Percentiles rank a stretch among this genome's conserved stretches.
Conservation (phyloP, 1,139 yeast species). For the Wickerhamomyces sp. region DNA sequence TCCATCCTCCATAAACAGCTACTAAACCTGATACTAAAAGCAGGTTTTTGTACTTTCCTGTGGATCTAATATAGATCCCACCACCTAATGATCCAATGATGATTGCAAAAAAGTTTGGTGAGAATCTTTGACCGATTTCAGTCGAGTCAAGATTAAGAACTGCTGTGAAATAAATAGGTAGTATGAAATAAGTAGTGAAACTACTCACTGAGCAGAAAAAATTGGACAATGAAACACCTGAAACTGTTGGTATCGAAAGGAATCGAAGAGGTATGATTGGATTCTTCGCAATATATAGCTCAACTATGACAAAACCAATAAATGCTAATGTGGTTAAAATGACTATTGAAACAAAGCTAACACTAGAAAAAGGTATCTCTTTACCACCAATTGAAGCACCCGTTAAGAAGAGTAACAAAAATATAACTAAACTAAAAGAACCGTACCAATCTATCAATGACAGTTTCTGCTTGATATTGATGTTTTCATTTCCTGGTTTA, state of each 20-base stretch:
- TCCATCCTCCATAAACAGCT: conserved; percentile 42
- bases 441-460: conserved; percentile 72
- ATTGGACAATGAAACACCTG: conserved; percentile 62
- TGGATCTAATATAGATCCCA: conserved; percentile 62
- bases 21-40: conserved; percentile 41
- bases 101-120: conserved; percentile 67
- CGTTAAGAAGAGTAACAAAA: conserved; percentile 49
- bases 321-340: conserved; percentile 26
- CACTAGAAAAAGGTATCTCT: conserved; percentile 37
- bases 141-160: conserved; percentile 54
- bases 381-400: conserved; percentile 71
- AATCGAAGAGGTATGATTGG: conserved; percentile 65
- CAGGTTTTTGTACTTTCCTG: conserved; percentile 62
- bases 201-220: conserved; percentile 52
- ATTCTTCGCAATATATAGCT: conserved; percentile 46
- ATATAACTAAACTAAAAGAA: conserved; percentile 51
- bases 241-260: conserved; percentile 51
- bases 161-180: conserved; percentile 61
- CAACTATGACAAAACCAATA: conserved; percentile 43
- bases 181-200: conserved; percentile 52
- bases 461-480: conserved; percentile 36
- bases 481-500: conserved; percentile 33
- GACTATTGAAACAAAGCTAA: conserved; percentile 19
- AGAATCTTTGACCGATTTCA: conserved; percentile 56
- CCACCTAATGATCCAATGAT: conserved; percentile 65